phyloP scores from a whole-genome alignment of 192 early-diverging fungal genomes.

The Haplosporangium gracile region DNA sequence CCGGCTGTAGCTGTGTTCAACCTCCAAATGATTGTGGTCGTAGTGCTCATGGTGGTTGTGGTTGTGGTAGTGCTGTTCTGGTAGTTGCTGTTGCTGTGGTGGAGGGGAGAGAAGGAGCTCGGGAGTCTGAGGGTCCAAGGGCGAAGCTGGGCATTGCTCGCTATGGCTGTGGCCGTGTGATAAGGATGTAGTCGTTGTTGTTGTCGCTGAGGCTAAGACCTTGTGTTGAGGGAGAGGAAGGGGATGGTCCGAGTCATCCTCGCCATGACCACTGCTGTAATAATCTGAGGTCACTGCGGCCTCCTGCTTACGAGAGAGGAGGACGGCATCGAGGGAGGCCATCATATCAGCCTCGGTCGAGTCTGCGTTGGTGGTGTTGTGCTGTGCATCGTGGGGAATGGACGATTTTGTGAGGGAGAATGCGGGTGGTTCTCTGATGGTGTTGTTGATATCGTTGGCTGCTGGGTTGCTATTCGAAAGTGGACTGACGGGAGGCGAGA shows the following conservation, averaged over 20 bases:
- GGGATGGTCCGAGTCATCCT: conserved; percentile 25
- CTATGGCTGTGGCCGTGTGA: not conserved
- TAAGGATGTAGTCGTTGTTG: not conserved
- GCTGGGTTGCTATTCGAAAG: conserved; percentile 10
- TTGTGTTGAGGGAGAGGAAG: conserved; percentile 9
- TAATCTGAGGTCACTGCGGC: conserved; percentile 29
- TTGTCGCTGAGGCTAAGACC: not conserved
- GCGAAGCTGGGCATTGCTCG: not conserved
- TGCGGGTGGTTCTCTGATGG: not conserved
- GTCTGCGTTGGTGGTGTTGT: not conserved
- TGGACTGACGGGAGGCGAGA: conserved; percentile 36
- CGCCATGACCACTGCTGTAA: conserved; percentile 39
- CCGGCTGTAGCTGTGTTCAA: not conserved
- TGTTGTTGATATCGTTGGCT: not conserved
- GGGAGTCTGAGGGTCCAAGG: not conserved
- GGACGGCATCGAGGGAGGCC: conserved; percentile 25
- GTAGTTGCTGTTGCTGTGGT: conserved; percentile 11
- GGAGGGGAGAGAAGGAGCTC: not conserved
- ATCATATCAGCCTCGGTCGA: conserved; percentile 28
- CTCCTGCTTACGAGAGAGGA: conserved; percentile 18
- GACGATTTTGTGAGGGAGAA: not conserved
- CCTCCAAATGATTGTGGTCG: not conserved
- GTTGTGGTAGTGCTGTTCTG: conserved; percentile 8
- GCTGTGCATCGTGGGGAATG: not conserved
- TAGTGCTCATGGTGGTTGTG: not conserved